These are phyloP conservation scores for Dothidotthia symphoricarpi DNA, from an alignment of 2,329 filamentous ascomycete species.

Conservation along the genomic window DNA sequence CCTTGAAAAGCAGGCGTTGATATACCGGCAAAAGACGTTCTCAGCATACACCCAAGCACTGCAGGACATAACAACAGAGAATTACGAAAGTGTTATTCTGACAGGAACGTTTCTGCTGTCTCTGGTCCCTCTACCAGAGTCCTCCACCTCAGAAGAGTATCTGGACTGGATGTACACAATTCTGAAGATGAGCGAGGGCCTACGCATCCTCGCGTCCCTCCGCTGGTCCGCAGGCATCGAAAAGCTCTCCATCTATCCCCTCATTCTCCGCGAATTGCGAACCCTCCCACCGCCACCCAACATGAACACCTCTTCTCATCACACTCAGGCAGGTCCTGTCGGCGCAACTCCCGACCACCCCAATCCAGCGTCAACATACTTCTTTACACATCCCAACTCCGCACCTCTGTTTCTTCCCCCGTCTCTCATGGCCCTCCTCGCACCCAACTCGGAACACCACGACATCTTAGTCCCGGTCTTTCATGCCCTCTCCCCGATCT, in stretches of 20 bases:
- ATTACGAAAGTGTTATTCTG: slow-evolving; percentile 33
- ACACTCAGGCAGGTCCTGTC: slow-evolving; percentile 9
- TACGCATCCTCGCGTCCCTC: slow-evolving; percentile 29
- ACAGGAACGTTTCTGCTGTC: slow-evolving; percentile 26
- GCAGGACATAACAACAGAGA: slow-evolving; percentile 30
- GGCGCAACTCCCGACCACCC: slow-evolving; percentile 24
- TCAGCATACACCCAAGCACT: slow-evolving; percentile 26
- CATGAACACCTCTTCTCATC: slow-evolving; percentile 10
- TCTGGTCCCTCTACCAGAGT: slow-evolving; percentile 18
- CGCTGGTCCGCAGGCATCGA: slow-evolving; percentile 35
- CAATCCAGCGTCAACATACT: slow-evolving; percentile 29
- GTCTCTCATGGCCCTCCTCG: slow-evolving; percentile 22
- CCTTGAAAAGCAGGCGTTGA: slow-evolving; percentile 11
- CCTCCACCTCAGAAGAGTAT: slow-evolving; percentile 9
- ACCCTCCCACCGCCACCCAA: slow-evolving; percentile 30
- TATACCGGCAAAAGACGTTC: slow-evolving; percentile 32
- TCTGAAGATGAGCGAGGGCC: slow-evolving; percentile 33
- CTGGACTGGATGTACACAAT: slow-evolving; percentile 26
- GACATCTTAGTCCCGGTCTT: slow-evolving; percentile 25
- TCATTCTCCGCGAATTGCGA: slow-evolving; percentile 30
- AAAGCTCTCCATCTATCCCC: slow-evolving; percentile 30
- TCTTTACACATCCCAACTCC: slow-evolving; percentile 3
- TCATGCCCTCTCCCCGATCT: slow-evolving; percentile 34
- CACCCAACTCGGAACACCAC: slow-evolving; percentile 16
- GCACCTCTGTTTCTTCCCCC: slow-evolving; percentile 32